Base-by-base conservation (phyloP, 1,284 basidiomycete genomes). In the Ustilago sp. region DNA sequence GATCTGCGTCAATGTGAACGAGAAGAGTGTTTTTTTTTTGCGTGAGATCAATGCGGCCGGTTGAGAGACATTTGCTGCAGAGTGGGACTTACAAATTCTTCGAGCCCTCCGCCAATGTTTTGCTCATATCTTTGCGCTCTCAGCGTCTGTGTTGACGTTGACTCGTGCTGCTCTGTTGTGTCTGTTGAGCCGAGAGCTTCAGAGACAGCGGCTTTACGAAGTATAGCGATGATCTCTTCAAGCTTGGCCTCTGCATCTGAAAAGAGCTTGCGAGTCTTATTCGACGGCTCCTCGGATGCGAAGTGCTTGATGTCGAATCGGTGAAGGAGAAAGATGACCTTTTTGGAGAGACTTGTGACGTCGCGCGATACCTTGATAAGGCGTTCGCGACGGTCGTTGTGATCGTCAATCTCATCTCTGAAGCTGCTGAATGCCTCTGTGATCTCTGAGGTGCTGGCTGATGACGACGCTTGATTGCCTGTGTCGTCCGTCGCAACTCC, bases 321-420 rank as follows among this genome's bases (percentile, higher is more conserved):
- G 83, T 98, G 96, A 4, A 98, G 89, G 55, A 94, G 91, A 83
- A 98, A 98, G 74, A 99, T 98, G 82, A 92, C 89, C 87, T 94
- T 95, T 86, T 99, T 99, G 53, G 94, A 94, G n/a, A 93, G 89
- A 75, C 91, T 93, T 15, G 95, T 98, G 74, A 94, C 90, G 86
- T 97, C 95, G 38, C 96, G 87, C 8, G 89, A 89, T 9, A 87
- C 68, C 89, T 95, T 95, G 85, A 95, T 93, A 71, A 95, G 89
- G 34, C 92, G 90, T 81, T 96, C 94, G 48, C 87, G 78, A 13
- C 86, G 73, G 55, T 87, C 86, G 50, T 88, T 84, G 67, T 80
- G 72, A 3, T 62, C 70, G 58, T 85, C 83, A 38, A 85, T 80
- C 66, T 85, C 83, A 52, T 78, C 77, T 23, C 81, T 64, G 62